phyloP scores from a whole-genome alignment of 2,329 filamentous ascomycete genomes.

The Rugonectria rugulosa region DNA sequence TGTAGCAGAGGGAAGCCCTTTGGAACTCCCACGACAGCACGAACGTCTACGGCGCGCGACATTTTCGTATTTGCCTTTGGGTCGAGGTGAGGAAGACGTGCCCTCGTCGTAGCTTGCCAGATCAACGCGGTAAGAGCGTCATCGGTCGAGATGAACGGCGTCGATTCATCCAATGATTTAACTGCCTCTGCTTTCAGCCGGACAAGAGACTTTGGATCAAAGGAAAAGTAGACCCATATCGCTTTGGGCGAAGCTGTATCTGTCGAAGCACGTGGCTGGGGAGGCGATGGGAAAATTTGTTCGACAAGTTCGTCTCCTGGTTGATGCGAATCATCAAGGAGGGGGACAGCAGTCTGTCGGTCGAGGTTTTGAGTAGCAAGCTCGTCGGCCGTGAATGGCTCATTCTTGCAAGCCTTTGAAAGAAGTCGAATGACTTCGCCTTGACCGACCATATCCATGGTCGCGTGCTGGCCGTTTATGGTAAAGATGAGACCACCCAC shows the following conservation, averaged over 20 bases:
- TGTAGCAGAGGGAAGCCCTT: slow-evolving; percentile 54
- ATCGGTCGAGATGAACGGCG: slow-evolving; percentile 58
- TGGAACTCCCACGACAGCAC: slow-evolving; percentile 51
- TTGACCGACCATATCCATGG: slow-evolving; percentile 60
- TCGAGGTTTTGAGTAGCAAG: slow-evolving; percentile 50
- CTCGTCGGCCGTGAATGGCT: slow-evolving; percentile 56
- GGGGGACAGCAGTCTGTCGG: slow-evolving; percentile 47
- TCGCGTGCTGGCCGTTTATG: slow-evolving; percentile 55
- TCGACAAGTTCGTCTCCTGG: slow-evolving; percentile 45
- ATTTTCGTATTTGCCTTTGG: slow-evolving; percentile 41
- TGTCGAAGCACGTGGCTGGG: slow-evolving; percentile 16
- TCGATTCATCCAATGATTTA: slow-evolving; percentile 8
- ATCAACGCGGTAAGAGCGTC: slow-evolving; percentile 60
- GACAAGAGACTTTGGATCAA: slow-evolving; percentile 46
- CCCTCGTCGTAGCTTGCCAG: slow-evolving; percentile 54
- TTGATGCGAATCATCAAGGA: slow-evolving; percentile 47
- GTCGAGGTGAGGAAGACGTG: slow-evolving; percentile 47
- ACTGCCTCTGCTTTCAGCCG: slow-evolving; percentile 51
- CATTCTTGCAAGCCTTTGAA: slow-evolving; percentile 55
- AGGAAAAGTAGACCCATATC: slow-evolving; percentile 55
- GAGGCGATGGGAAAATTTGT: slow-evolving; percentile 41
- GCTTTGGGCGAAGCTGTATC: slow-evolving; percentile 35
- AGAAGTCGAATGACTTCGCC: slow-evolving; percentile 55
- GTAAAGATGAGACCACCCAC: slow-evolving; percentile 58
- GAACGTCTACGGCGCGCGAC: slow-evolving; percentile 58